phyloP scores from a whole-genome alignment of 1,284 basidiomycete genomes.

The Tremellales sp. region DNA sequence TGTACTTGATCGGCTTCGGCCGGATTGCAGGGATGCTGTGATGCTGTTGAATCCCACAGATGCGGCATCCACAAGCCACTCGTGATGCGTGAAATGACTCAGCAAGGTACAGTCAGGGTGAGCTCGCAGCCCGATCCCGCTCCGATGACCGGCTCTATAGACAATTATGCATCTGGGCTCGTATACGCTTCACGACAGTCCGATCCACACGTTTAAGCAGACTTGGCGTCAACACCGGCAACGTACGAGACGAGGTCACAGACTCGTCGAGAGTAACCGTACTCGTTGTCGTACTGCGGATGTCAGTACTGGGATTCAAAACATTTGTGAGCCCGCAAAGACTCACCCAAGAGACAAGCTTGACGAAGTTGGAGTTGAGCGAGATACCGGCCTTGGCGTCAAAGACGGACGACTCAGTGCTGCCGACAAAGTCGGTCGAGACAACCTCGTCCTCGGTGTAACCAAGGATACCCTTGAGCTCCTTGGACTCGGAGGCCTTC shows the following conservation, averaged over 20 bases:
- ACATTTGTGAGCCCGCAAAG: background rate
- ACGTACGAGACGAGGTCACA: slow-evolving; percentile 83
- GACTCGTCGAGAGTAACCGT: slow-evolving; percentile 86
- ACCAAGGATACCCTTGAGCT: slow-evolving; percentile 73
- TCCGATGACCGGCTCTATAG: too few relatives aligned
- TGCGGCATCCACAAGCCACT: too few relatives aligned
- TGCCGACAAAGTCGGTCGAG: slow-evolving; percentile 88
- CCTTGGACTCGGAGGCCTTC: slow-evolving; percentile 67
- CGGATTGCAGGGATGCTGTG: too few relatives aligned
- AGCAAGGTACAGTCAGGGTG: too few relatives aligned
- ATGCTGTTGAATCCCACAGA: too few relatives aligned
- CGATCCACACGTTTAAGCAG: too few relatives aligned
- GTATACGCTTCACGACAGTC: too few relatives aligned
- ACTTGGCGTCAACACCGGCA: slow-evolving; percentile 64
- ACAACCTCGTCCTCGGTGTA: slow-evolving; percentile 96
- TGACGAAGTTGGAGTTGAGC: slow-evolving; percentile 91
- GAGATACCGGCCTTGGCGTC: slow-evolving; percentile 91
- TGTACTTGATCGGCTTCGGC: too few relatives aligned
- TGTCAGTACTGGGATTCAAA: slow-evolving; percentile 1
- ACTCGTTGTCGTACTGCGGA: slow-evolving; percentile 72
- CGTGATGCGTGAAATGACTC: too few relatives aligned
- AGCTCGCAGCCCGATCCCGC: too few relatives aligned
- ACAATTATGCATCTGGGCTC: background rate
- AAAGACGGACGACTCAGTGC: slow-evolving; percentile 75
- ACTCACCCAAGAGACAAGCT: slow-evolving; percentile 79